A percentile compares a stretch with the other conserved stretches of the same genome.
Evolutionary conservation across 257 asterid genomes (phyloP).

Genomic region (Catharanthus roseus): DNA sequence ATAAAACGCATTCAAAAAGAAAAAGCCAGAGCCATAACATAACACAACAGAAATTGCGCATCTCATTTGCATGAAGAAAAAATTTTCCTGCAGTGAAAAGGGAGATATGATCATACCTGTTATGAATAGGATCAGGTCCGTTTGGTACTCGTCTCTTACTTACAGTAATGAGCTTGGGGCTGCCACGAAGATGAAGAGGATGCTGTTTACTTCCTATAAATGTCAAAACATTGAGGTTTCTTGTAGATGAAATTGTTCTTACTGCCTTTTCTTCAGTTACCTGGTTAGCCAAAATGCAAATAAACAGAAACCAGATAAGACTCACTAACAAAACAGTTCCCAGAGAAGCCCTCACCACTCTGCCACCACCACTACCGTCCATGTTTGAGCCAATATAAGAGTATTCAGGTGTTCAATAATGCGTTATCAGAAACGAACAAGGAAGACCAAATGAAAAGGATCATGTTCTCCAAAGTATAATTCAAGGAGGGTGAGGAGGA

Average conservation of each 20-base stretch:
- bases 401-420: neutral
- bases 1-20: neutral
- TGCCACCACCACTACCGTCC: conserved; percentile 25
- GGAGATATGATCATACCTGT: conserved; percentile 38
- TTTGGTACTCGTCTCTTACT: conserved; percentile 74
- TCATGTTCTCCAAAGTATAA: neutral
- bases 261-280: conserved; percentile 14
- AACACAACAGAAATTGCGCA: neutral
- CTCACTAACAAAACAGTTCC: conserved; percentile 30
- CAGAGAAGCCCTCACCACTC: conserved; percentile 10
- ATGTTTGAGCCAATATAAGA: too few relatives aligned
- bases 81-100: neutral
- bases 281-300: conserved; percentile 28
- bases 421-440: neutral
- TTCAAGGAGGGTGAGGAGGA: neutral
- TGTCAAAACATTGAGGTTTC: conserved; percentile 21
- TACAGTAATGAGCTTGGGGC: conserved; percentile 30
- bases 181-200: conserved; percentile 19
- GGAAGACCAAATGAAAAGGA: conserved; percentile 1
- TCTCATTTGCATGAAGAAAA: neutral
- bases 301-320: conserved; percentile 36
- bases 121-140: conserved; percentile 71
- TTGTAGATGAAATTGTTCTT: conserved; percentile 19
- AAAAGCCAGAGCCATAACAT: neutral
- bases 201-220: conserved; percentile 21